Conservation (phyloP, 371 early-diverging fungal genomes). For the Mucor plumbeus region DNA sequence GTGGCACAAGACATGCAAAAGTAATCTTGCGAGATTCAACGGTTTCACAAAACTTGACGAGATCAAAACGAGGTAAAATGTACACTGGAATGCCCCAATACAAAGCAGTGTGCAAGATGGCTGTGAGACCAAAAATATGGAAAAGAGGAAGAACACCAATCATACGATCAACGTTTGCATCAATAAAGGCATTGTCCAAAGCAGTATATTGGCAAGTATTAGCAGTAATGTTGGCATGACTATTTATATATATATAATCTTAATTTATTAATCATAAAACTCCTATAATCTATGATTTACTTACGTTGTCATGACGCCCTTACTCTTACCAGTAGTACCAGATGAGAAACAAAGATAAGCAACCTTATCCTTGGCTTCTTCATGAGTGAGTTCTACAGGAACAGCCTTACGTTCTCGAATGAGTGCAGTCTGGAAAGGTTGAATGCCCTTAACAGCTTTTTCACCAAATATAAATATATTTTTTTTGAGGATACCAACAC, state of each 20-base stretch:
- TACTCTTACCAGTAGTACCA: conserved; percentile 44
- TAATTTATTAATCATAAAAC: no score
- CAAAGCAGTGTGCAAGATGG: conserved; percentile 32
- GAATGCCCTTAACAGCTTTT: conserved; percentile 41
- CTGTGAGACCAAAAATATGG: conserved; percentile 62
- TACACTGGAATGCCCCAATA: conserved; percentile 50
- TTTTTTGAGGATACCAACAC: conserved; percentile 56
- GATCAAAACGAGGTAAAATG: conserved; percentile 72
- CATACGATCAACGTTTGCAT: conserved; percentile 24
- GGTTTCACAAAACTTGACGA: conserved; percentile 56
- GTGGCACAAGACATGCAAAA: conserved; percentile 75
- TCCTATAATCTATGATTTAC: not conserved
- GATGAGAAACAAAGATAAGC: conserved; percentile 80
- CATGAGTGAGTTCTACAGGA: conserved; percentile 26
- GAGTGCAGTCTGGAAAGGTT: conserved; percentile 40
- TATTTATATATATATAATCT: conserved; percentile 1
- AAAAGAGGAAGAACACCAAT: conserved; percentile 80
- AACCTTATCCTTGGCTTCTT: conserved; percentile 45
- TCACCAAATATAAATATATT: conserved; percentile 69
- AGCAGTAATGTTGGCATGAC: conserved; percentile 76
- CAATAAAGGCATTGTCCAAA: conserved; percentile 29
- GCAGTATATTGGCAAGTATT: conserved; percentile 64
- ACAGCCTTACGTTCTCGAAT: conserved; percentile 17
- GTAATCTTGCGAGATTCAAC: conserved; percentile 66
- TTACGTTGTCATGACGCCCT: conserved; percentile 84